A percentile compares a stretch with the other conserved stretches of the same genome.
phyloP scores from a whole-genome alignment of 129 eudicot genomes.

The Arctium lappa region DNA sequence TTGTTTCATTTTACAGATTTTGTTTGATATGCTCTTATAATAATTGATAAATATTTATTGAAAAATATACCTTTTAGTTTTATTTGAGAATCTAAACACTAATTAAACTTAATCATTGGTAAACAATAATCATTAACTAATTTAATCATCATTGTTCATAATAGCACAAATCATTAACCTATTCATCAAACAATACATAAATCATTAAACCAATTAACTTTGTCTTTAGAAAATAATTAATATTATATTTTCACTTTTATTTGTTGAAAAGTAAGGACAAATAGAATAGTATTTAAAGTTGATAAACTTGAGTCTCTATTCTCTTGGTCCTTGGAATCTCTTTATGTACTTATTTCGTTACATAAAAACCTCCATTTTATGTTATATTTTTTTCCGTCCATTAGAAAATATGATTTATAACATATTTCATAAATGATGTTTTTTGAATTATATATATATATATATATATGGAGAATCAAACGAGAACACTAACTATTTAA shows the following conservation, averaged over 20 bases:
- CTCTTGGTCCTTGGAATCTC: not conserved
- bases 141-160: not conserved
- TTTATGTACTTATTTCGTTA: not conserved
- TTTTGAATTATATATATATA: too few species aligned
- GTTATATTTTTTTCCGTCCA: too few species aligned
- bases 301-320: too few species aligned
- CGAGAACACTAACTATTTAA: too few species aligned
- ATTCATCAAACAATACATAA: not conserved
- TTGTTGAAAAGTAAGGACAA: not conserved
- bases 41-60: too few species aligned
- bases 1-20: not conserved
- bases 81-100: not conserved
- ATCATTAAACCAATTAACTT: not conserved
- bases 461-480: too few species aligned
- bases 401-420: too few species aligned
- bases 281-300: not conserved
- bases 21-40: too few species aligned
- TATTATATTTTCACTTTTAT: not conserved
- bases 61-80: too few species aligned
- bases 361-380: not conserved
- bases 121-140: not conserved
- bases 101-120: not conserved
- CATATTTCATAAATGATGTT: too few species aligned
- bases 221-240: not conserved
- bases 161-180: not conserved